Conservation (phyloP, 2,329 filamentous ascomycete species). For the Juglanconis juglandina region DNA sequence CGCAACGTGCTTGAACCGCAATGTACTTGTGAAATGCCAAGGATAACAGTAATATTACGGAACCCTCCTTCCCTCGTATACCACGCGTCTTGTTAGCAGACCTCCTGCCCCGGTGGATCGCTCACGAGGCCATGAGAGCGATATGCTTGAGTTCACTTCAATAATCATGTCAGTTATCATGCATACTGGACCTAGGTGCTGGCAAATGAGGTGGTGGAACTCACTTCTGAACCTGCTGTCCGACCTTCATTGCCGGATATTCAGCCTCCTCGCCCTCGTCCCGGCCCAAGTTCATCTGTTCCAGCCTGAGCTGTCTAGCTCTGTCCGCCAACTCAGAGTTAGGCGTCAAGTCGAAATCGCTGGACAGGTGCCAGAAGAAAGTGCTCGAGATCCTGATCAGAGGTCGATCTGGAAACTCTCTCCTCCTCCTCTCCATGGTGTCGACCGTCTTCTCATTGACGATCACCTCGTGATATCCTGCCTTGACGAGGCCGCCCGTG, state of each 20-base stretch:
- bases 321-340: constrained; percentile 44
- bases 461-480: constrained; percentile 60
- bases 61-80: too few species aligned
- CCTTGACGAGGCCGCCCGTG: constrained; percentile 59
- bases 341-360: constrained; percentile 53
- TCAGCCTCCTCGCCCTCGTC: constrained; percentile 50
- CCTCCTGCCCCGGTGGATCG: neutral
- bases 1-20: too few species aligned
- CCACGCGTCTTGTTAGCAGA: too few species aligned
- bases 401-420: constrained; percentile 44
- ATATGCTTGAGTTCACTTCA: constrained; percentile 48
- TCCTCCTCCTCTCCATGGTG: constrained; percentile 41
- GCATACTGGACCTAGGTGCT: constrained; percentile 11
- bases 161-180: constrained; percentile 3
- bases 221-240: constrained; percentile 55
- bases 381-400: constrained; percentile 57
- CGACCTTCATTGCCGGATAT: constrained; percentile 56
- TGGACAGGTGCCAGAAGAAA: constrained; percentile 58
- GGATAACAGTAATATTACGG: too few species aligned
- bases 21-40: too few species aligned
- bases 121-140: constrained; percentile 43
- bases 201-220: constrained; percentile 22
- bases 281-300: constrained; percentile 45
- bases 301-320: constrained; percentile 41
- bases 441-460: constrained; percentile 51